Evolutionary conservation across 2,329 filamentous ascomycete species (phyloP), one percentile per base, ranked within the genome.

Genomic region (Blumeria graminis): DNA sequence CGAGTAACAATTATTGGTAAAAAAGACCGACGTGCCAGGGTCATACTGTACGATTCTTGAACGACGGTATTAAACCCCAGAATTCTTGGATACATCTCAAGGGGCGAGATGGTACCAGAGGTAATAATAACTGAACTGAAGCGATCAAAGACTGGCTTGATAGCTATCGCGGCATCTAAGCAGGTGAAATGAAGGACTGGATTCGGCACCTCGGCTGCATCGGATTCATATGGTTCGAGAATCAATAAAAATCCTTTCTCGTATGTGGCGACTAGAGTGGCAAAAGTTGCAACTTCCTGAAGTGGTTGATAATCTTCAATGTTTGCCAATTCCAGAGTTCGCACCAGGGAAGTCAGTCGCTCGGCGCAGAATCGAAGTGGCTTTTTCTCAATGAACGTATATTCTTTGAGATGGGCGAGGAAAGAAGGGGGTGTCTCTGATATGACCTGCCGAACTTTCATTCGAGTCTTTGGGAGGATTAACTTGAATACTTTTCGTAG

Each of bases 1-100:
- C 90, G 78, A 0, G 92, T 96, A 36, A 98, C 88, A 61, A 98
- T 92, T 86, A 98, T 93, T 1, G 92, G 92, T 60, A 98, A 71
- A 71, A 98, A 98, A n/a, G 92, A 94, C 57, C 84, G 78, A 46
- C 93, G 78, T 1, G 90, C 90, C 6, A 98, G 76, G 0, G 92
- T 96, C 88, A 98, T 98, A 60, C 80, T 81, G 70, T 98, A 98
- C 0, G 93, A 98, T 68, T 98, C 89, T 66, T 96, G 89, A 3
- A 96, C 84, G 0, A 96, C 88, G 1, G 89, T 87, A 9, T 76
- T 76, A 70, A 98, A 98, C 56, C 87, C 84, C 32, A 98, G 80
- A 89, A 98, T 98, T 66, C 94, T 95, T 0, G 92, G 93, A 65
- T 98, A 98, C 84, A 98, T 98, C 67, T 98, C 93, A 3, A 98